Percentiles rank a stretch among this genome's conserved stretches.
These are phyloP conservation scores for Phylloporus sp. DNA, from an alignment of 768 basidiomycete genomes.

Conservation along the genomic window DNA sequence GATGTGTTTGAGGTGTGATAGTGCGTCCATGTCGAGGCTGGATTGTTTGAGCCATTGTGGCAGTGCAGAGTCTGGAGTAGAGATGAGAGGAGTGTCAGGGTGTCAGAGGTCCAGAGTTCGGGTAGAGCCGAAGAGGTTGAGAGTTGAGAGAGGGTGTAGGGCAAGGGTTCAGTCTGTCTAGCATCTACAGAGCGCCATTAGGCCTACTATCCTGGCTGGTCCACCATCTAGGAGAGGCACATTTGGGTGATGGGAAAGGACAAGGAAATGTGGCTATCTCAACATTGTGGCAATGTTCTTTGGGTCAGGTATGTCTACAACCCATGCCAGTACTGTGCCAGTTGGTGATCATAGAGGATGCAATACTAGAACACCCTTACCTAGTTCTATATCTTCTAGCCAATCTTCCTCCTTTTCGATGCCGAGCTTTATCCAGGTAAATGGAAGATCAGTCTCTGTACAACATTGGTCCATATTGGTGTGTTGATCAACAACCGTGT, in stretches of 20 bases:
- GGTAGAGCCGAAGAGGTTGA: too few relatives aligned
- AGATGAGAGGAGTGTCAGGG: too few relatives aligned
- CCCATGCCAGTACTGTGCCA: slow-evolving; percentile 65
- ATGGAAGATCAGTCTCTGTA: slow-evolving; percentile 60
- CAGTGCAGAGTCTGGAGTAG: too few relatives aligned
- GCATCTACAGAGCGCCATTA: too few relatives aligned
- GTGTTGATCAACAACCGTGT: not conserved
- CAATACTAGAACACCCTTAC: slow-evolving; percentile 6
- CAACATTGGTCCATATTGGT: slow-evolving; percentile 40
- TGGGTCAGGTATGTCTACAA: slow-evolving; percentile 67
- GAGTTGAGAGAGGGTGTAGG: too few relatives aligned
- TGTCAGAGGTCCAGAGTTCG: too few relatives aligned
- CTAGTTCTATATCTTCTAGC: slow-evolving; percentile 44
- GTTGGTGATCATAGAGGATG: not conserved
- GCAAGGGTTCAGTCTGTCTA: too few relatives aligned
- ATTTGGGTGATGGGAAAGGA: not conserved
- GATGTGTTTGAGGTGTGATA: slow-evolving; percentile 76
- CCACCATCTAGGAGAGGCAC: slow-evolving; percentile 47
- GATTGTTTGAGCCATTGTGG: slow-evolving; percentile 66
- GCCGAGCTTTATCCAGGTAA: slow-evolving; percentile 54
- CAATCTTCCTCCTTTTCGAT: slow-evolving; percentile 62
- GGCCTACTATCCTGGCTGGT: too few relatives aligned
- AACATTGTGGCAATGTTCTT: slow-evolving; percentile 57
- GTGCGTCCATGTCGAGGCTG: slow-evolving; percentile 54
- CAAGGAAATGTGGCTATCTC: slow-evolving; percentile 38